Evolutionary conservation across 169 alveolate genomes (phyloP).

Genomic region (Blepharisma undulans): DNA sequence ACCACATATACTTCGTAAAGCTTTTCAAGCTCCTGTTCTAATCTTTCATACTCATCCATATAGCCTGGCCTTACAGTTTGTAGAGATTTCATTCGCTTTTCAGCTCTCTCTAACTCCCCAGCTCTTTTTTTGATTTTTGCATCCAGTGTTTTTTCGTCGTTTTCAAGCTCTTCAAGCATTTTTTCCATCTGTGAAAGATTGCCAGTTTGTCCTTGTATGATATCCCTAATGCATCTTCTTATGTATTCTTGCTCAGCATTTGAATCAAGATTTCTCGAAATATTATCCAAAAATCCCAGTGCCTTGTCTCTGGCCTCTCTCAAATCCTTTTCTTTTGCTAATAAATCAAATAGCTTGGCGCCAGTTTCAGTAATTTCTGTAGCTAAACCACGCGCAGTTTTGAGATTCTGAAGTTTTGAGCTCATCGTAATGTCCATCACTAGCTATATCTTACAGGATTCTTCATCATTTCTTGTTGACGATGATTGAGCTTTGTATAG

Average conservation of each 20-base stretch:
- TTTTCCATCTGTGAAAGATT: slow-evolving; percentile 74
- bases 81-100: slow-evolving; percentile 71
- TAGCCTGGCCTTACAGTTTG: slow-evolving; percentile 87
- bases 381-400: slow-evolving; percentile 66
- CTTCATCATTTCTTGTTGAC: slow-evolving; percentile 68
- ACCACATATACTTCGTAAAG: slow-evolving; percentile 77
- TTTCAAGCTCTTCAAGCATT: slow-evolving; percentile 77
- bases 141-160: slow-evolving; percentile 71
- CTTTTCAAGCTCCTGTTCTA: slow-evolving; percentile 58
- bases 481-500: slow-evolving; percentile 78
- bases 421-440: slow-evolving; percentile 52
- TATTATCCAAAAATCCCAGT: slow-evolving; percentile 76
- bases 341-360: slow-evolving; percentile 72
- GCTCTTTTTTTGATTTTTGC: slow-evolving; percentile 71
- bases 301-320: slow-evolving; percentile 82
- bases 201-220: slow-evolving; percentile 74
- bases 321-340: slow-evolving; percentile 77
- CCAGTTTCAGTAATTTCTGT: slow-evolving; percentile 76
- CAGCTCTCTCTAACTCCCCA: slow-evolving; percentile 81
- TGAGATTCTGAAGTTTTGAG: slow-evolving; percentile 68
- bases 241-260: slow-evolving; percentile 76
- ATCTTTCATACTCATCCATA: slow-evolving; percentile 81
- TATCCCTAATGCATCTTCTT: slow-evolving; percentile 72
- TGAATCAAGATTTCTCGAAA: slow-evolving; percentile 74
- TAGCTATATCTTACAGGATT: slow-evolving; percentile 27